Evolutionary conservation across 768 basidiomycete species (phyloP).

Genomic region (Tricholoma flavovirens): DNA sequence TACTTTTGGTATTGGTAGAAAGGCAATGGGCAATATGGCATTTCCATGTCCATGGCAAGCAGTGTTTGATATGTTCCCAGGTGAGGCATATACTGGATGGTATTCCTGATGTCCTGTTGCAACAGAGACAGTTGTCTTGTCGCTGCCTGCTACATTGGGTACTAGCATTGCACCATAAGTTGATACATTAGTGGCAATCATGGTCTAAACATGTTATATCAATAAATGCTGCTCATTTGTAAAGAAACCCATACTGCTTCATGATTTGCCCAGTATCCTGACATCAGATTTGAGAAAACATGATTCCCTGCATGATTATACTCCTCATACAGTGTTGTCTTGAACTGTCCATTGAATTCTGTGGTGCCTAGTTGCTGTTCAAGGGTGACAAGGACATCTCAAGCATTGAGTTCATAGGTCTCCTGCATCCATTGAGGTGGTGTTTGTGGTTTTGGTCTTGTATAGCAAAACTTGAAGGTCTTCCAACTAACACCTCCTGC

Average conservation of each 20-base stretch:
- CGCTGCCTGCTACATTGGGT: constrained; percentile 30
- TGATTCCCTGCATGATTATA: constrained; percentile 7
- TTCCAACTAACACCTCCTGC: constrained; percentile 21
- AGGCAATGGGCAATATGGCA: constrained; percentile 23
- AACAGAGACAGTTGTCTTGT: constrained; percentile 38
- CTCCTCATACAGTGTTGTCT: constrained; percentile 8
- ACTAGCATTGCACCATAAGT: constrained; percentile 27
- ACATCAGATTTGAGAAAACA: constrained; percentile 32
- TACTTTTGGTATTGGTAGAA: constrained; percentile 32
- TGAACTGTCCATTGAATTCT: constrained; percentile 10
- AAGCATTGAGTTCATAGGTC: constrained; percentile 1
- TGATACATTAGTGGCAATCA: constrained; percentile 17
- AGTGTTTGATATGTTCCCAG: constrained; percentile 23
- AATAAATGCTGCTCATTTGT: constrained; percentile 5
- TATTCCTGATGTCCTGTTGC: constrained; percentile 28
- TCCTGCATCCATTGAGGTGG: constrained; percentile 2
- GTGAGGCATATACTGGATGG: constrained; percentile 23
- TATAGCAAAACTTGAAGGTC: constrained; percentile 15
- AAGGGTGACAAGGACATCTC: not conserved
- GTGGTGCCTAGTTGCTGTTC: constrained; percentile 5
- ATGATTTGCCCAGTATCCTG: constrained; percentile 28
- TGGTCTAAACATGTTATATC: constrained; percentile 18
- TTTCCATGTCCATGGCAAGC: constrained; percentile 23
- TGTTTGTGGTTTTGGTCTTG: constrained; percentile 13
- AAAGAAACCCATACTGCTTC: constrained; percentile 24